phyloP scores from a whole-genome alignment of 768 basidiomycete genomes.

The Sarcodon aspratus region DNA sequence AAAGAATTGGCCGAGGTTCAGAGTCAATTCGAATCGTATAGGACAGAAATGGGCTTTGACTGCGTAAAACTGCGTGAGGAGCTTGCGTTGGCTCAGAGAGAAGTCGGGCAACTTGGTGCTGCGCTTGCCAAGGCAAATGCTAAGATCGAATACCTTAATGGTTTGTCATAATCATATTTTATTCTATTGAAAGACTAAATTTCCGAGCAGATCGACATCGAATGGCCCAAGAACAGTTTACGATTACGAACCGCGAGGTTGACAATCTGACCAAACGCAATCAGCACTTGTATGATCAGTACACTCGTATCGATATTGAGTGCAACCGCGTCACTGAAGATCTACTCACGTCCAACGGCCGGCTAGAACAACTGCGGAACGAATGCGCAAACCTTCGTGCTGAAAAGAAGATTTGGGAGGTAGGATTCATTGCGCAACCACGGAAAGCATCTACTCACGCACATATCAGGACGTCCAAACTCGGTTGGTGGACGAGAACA shows the following conservation, averaged over 20 bases:
- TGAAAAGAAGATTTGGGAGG: conserved; percentile 93
- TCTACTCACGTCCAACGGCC: conserved; percentile 42
- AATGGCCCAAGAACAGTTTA: conserved; percentile 59
- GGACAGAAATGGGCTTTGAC: conserved; percentile 73
- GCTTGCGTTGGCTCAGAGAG: conserved; percentile 48
- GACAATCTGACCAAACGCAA: conserved; percentile 60
- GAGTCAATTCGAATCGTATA: conserved; percentile 71
- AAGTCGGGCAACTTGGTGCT: conserved; percentile 52
- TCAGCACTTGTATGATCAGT: conserved; percentile 62
- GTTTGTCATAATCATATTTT: conserved; percentile 27
- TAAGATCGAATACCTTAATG: conserved; percentile 66
- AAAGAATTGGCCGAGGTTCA: conserved; percentile 65
- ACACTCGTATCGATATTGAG: conserved; percentile 66
- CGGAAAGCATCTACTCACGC: not conserved
- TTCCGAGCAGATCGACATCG: conserved; percentile 47
- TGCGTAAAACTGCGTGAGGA: conserved; percentile 64
- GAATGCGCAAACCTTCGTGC: conserved; percentile 83
- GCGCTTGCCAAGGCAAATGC: conserved; percentile 77
- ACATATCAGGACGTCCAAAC: conserved; percentile 54
- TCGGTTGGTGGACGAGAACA: conserved; percentile 81
- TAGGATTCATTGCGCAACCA: conserved; percentile 18
- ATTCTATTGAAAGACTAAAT: not conserved
- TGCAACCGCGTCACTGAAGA: conserved; percentile 61
- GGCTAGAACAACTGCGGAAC: conserved; percentile 69
- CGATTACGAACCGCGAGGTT: conserved; percentile 50